Conservation (phyloP, 345 rosid species). For the Passiflora organensis region DNA sequence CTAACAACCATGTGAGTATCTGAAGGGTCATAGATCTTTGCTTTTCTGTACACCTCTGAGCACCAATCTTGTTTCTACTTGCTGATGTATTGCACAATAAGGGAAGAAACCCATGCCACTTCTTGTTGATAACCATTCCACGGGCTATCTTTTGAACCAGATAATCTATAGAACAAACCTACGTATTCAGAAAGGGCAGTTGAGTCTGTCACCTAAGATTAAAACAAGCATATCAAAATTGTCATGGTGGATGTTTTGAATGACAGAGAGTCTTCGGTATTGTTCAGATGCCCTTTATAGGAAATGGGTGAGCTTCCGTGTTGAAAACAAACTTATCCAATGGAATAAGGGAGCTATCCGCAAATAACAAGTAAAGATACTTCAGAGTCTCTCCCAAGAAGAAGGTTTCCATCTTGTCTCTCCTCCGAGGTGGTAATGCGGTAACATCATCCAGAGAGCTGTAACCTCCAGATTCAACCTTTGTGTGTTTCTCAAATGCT, state of each 20-base stretch:
- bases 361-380: conserved; percentile 87
- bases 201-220: not conserved
- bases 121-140: conserved; percentile 7
- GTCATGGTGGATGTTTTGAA: conserved; percentile 6
- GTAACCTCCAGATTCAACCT: conserved; percentile 81
- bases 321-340: conserved; percentile 83
- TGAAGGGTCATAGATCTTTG: not conserved
- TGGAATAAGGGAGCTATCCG: conserved; percentile 60
- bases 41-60: conserved; percentile 11
- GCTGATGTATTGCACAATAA: conserved; percentile 2
- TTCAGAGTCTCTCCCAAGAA: conserved; percentile 88
- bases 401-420: conserved; percentile 96
- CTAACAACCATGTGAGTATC: conserved; percentile 6
- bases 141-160: conserved; percentile 9
- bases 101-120: not conserved
- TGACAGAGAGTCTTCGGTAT: conserved; percentile 4
- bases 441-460: conserved; percentile 82
- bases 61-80: not conserved
- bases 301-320: conserved; percentile 93
- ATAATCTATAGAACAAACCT: conserved; percentile 4
- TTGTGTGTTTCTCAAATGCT: conserved; percentile 84
- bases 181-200: not conserved
- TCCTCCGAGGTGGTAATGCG: conserved; percentile 61
- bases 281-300: conserved; percentile 39
- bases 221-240: conserved; percentile 2